These are phyloP conservation scores for Globisporangium yorkense DNA, from an alignment of 352 stramenopile species.

Conservation along the genomic window DNA sequence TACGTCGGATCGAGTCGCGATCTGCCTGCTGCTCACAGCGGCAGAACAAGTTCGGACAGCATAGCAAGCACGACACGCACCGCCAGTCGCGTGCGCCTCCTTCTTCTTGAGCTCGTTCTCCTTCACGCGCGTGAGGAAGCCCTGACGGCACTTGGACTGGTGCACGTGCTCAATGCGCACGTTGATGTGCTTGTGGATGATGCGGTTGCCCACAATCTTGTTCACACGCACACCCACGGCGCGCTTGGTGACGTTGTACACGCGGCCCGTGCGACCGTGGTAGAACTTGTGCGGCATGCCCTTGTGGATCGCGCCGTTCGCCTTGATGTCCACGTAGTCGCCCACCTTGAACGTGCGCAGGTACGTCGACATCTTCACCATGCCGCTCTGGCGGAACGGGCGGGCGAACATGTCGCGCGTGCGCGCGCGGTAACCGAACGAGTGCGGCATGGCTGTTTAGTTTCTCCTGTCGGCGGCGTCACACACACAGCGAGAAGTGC, in stretches of 20 bases:
- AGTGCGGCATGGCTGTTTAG: constrained; percentile 95
- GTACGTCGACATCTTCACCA: constrained; percentile 96
- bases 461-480: constrained; percentile 21
- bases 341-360: constrained; percentile 98
- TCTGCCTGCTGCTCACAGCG: no score
- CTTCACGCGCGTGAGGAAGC: constrained; percentile 97
- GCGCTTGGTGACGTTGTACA: constrained; percentile 99
- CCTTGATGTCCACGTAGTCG: constrained; percentile 99
- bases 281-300: constrained; percentile 99
- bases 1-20: background rate
- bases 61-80: constrained; percentile 23
- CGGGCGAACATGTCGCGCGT: constrained; percentile 99
- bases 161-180: constrained; percentile 99
- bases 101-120: constrained; percentile 98
- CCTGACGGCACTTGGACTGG: constrained; percentile 97
- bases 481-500: constrained; percentile 14
- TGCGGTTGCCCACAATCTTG: constrained; percentile 97
- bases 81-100: constrained; percentile 88
- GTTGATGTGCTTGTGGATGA: constrained; percentile 99
- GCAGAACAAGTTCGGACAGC: no score
- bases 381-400: constrained; percentile 96
- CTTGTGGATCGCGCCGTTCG: constrained; percentile 98
- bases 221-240: constrained; percentile 99
- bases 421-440: constrained; percentile 97
- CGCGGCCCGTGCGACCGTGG: constrained; percentile 98